Evolutionary conservation across 2,329 filamentous ascomycete genomes (phyloP).

Genomic region (Claviceps africana): DNA sequence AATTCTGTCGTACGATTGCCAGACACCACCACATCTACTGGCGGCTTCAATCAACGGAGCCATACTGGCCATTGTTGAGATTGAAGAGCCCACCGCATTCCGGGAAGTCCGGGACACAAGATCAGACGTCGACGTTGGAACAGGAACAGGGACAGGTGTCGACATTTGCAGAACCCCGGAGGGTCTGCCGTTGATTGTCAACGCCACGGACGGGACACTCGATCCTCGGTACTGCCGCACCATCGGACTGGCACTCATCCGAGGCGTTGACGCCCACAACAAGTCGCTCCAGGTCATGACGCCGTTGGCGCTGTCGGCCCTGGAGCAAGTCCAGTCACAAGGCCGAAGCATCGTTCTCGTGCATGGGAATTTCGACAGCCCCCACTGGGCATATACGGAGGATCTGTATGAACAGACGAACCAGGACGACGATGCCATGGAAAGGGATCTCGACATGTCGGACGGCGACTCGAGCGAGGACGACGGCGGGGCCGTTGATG

Average conservation of each 20-base stretch:
- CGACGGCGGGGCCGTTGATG: constrained; percentile 1
- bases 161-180: constrained; percentile 23
- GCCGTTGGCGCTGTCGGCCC: constrained; percentile 31
- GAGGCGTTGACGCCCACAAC: constrained; percentile 46
- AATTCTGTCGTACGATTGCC: constrained; percentile 53
- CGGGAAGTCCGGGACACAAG: constrained; percentile 14
- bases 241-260: constrained; percentile 54
- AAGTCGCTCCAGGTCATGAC: constrained; percentile 50
- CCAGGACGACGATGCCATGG: constrained; percentile 18
- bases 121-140: neutral
- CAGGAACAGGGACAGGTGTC: neutral
- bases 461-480: constrained; percentile 23
- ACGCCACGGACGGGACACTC: constrained; percentile 37
- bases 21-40: constrained; percentile 43
- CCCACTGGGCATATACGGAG: constrained; percentile 57
- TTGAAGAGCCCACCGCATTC: constrained; percentile 41
- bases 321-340: constrained; percentile 25
- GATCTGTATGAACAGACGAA: constrained; percentile 33
- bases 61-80: constrained; percentile 51
- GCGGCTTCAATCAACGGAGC: constrained; percentile 55
- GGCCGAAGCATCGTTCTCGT: constrained; percentile 46
- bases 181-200: constrained; percentile 48
- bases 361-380: constrained; percentile 53
- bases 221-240: constrained; percentile 45
- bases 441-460: constrained; percentile 17